Base-by-base conservation (phyloP, 1,284 basidiomycete genomes). In the Ustilago trichophora region DNA sequence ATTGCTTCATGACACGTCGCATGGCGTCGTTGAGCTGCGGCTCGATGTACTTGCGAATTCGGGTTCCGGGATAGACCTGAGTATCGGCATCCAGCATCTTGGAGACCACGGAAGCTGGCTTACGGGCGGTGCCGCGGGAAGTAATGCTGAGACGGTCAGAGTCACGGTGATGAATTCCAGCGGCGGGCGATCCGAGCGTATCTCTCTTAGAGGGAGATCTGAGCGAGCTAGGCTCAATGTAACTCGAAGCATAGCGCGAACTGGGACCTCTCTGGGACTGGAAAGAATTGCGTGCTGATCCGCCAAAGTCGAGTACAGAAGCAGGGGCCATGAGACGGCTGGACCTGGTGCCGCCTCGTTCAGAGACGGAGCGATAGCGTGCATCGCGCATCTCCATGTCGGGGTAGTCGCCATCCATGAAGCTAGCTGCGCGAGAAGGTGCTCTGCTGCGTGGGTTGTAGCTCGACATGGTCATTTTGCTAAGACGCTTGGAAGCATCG, bases 1-100 rank as follows among this genome's bases (percentile, higher is more conserved):
- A 77, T 41, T 76, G 72, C 27, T 56, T 57, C 45, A 69, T 62
- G 38, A 74, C 74, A 22, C 52, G 38, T 32, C 59, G 59, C 69
- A 72, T 72, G 19, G 64, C 45, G 2, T 67, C 64, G 31, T 62
- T 72, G 43, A 72, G 59, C 37, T 53, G 54, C 1, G 69, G 69
- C 37, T 72, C 69, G 32, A 63, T 62, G 41, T 66, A 63, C 51
- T 62, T 71, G 50, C 68, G 57, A 31, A 71, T 71, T 21, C 58
- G 58, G 1, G 68, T 71, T 12, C 68, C 68, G 34, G 68, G 53
- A 31, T 44, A 66, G 22, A 70, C 67, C 53, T 71, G 57, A 4
- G 40, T 44, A 21, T 71, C 68, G 16, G 67, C 47, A 10, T 65
- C 62, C 37, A 70, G 62, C 49, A 53, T 56, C 45, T 50, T 44